Evolutionary conservation across 1,284 basidiomycete species (phyloP), one percentile per base, ranked within the genome.

Genomic region (Sanghuangporus sanghuang): DNA sequence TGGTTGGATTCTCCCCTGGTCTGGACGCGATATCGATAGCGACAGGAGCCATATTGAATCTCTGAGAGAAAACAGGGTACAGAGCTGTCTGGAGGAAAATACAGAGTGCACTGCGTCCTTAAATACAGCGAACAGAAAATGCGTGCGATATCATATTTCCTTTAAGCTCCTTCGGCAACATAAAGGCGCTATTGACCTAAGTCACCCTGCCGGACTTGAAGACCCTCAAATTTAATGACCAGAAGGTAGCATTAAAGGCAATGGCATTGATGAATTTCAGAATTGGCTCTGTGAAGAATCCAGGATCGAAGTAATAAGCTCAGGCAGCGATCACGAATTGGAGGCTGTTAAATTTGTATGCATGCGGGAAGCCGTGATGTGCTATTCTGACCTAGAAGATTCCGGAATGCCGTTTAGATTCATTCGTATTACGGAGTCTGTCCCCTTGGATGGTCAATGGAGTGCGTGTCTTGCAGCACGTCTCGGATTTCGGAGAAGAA

Each of bases 41-140:
- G 18, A 62, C 54, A 57, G 61, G 61, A 35, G 61, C 14, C 61
- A 62, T 62, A n/a, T 46, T 57, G 36, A 62, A 14, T 52, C 6
- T 14, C 6, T n/a, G 35, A 50, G 36, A 50, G 55, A 23, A 57
- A 18, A 40, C 21, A 42, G 36, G 16, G 7, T 27, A n/a, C 14
- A 39, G 6, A 62, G 18, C 12, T 38, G 53, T 54, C 16, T 5
- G 27, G 38, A 6, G 35, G 11, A 32, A 12, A 16, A 12, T 18
- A 42, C 18, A 18, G 27, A 39, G 14, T 9, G 12, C 12, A 35
- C 18, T 39, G 48, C 35, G 40, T 21, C 36, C 38, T 52, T 52
- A 38, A 52, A 52, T 52, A 49, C 46, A 23, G 18, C 8, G 23
- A 32, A 52, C 40, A 52, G n/a, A 39, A 23, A 11, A 21, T 49